These are phyloP conservation scores for Microbotryum violaceum DNA, from an alignment of 1,284 basidiomycete genomes.

Conservation along the genomic window DNA sequence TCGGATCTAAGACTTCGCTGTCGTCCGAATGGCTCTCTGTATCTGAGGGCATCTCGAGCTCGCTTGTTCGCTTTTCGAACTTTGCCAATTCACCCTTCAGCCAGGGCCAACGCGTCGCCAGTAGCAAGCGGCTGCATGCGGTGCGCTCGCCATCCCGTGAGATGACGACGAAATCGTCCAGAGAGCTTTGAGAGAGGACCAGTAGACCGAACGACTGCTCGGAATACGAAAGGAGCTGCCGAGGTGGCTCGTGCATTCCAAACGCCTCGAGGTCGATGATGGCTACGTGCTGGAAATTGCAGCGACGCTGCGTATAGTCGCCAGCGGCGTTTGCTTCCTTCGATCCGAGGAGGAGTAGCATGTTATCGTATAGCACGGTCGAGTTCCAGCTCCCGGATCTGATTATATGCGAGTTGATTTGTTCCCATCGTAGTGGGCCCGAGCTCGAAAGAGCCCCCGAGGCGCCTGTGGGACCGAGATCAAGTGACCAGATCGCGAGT, in stretches of 20 bases:
- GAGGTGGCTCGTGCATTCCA: constrained; percentile 81
- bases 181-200: constrained; percentile 14
- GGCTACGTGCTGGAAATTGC: constrained; percentile 83
- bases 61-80: constrained; percentile 11
- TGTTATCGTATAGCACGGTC: constrained; percentile 49
- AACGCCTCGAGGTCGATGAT: constrained; percentile 85
- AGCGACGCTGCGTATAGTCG: constrained; percentile 30
- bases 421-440: constrained; percentile 7
- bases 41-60: background rate
- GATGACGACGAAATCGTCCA: constrained; percentile 76
- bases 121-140: constrained; percentile 66
- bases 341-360: constrained; percentile 82
- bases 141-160: constrained; percentile 82
- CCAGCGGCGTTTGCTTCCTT: constrained; percentile 42
- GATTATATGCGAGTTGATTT: constrained; percentile 19
- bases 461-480: constrained; percentile 16
- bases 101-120: constrained; percentile 90
- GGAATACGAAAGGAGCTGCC: constrained; percentile 47
- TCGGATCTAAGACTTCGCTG: constrained; percentile 14
- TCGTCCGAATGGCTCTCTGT: constrained; percentile 8
- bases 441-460: background rate
- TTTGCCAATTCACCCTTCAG: constrained; percentile 58
- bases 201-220: constrained; percentile 29
- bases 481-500: constrained; percentile 34
- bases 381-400: constrained; percentile 32